Conservation (phyloP, 805 yeast genomes). For the Myxozyma geophila region DNA sequence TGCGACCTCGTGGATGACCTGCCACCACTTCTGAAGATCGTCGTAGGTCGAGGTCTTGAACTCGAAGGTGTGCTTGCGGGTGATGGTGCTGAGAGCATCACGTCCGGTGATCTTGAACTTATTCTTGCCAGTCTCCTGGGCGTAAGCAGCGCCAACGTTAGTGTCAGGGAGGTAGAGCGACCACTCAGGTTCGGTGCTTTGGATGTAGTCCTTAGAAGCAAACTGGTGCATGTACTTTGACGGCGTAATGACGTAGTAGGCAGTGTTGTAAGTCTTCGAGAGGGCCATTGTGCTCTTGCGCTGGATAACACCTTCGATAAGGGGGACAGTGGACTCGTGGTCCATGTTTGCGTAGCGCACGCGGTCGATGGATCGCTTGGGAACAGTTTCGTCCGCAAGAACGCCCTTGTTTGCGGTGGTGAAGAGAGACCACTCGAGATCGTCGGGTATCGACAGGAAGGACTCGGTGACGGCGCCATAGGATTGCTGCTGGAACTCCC, state of each 20-base stretch:
- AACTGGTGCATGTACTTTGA: slow-evolving; percentile 54
- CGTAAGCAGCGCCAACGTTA: slow-evolving; percentile 46
- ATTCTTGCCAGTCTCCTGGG: slow-evolving; percentile 46
- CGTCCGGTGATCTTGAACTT: slow-evolving; percentile 53
- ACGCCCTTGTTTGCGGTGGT: slow-evolving; percentile 42
- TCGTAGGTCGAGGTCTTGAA: slow-evolving; percentile 53
- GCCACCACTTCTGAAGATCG: slow-evolving; percentile 55
- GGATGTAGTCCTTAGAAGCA: slow-evolving; percentile 50
- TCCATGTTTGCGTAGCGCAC: slow-evolving; percentile 49
- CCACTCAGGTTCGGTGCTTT: slow-evolving; percentile 54
- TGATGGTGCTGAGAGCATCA: slow-evolving; percentile 45
- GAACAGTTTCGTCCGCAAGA: slow-evolving; percentile 45
- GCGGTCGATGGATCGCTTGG: slow-evolving; percentile 48
- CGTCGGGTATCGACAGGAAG: slow-evolving; percentile 47
- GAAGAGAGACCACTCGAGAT: slow-evolving; percentile 55
- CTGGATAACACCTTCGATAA: slow-evolving; percentile 54
- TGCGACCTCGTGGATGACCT: slow-evolving; percentile 42
- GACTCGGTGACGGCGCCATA: slow-evolving; percentile 43
- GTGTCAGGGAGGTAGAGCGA: slow-evolving; percentile 56
- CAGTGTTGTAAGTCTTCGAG: slow-evolving; percentile 50
- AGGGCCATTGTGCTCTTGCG: slow-evolving; percentile 52
- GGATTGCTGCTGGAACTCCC: slow-evolving; percentile 42
- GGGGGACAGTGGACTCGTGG: slow-evolving; percentile 51
- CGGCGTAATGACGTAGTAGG: slow-evolving; percentile 54
- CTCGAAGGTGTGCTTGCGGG: slow-evolving; percentile 46